Evolutionary conservation across 371 early-diverging fungal genomes (phyloP), one percentile per base, ranked within the genome.

Genomic region (Lichtheimia ramosa): DNA sequence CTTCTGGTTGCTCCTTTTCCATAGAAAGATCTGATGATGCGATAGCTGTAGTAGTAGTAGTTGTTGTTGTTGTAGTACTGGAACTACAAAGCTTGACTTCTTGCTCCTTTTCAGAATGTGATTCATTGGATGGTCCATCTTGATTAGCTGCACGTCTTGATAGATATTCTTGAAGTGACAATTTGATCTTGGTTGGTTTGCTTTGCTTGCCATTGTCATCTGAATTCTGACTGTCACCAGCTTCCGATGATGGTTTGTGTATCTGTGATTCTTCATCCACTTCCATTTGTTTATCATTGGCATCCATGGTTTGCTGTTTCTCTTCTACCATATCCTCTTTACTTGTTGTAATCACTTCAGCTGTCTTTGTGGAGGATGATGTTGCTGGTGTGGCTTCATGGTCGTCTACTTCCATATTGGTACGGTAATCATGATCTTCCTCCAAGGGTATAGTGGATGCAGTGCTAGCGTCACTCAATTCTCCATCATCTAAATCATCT

Each of bases 91-190:
- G 56, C 40, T 43, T 40, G 7, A 40, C 40, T 12, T 3, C 39
- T n/a, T n/a, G n/a, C 34, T 39, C 39, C 27, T 25, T 53, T 5
- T 46, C 10, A n/a, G 46, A 1, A 21, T 18, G 46, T 46, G 43
- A 39, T 41, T 50, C 41, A 39, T 34, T 51, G 40, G 27, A 41
- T 40, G 13, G 21, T 65, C 61, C 55, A 34, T 34, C 34, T 58
- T 64, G 54, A 53, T 62, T 51, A 54, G 56, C 61, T 10, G 52
- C 62, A 21, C 71, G 66, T 24, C 67, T 56, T 41, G 66, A 62
- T 8, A 75, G 51, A 49, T 75, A 75, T 56, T 75, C 76, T 64
- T 72, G 76, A 14, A 75, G 46, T 4, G 70, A 68, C 0, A 75
- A 49, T 40, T 75, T 75, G 10, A 69, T 62, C 42, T 63, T 67